Evolutionary conservation across 768 basidiomycete species (phyloP).

Genomic region (Cubamyces lactineus): DNA sequence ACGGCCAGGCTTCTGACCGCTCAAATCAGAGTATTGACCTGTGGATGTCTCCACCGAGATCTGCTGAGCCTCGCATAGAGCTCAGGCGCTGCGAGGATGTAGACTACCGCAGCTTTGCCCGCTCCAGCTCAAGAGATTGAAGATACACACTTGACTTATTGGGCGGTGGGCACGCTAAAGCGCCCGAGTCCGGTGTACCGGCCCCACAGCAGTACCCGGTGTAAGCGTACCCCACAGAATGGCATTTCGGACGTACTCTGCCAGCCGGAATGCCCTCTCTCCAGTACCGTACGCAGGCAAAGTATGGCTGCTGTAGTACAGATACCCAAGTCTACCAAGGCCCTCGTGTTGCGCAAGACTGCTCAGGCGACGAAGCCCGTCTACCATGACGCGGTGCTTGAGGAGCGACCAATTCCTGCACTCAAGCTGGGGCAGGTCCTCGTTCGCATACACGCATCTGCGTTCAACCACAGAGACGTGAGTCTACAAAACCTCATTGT

Average conservation of each 20-base stretch:
- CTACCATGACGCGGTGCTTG: constrained; percentile 61
- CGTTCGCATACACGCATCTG: constrained; percentile 68
- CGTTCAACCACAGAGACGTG: constrained; percentile 81
- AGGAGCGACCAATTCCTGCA: constrained; percentile 50
- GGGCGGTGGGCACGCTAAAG: background rate
- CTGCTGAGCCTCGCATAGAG: no score
- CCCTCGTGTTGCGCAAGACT: constrained; percentile 52
- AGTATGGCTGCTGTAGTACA: constrained; percentile 17
- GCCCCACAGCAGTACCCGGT: constrained; percentile 2
- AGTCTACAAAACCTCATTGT: background rate
- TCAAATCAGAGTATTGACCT: no score
- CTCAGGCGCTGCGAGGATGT: no score
- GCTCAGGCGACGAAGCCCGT: constrained; percentile 42
- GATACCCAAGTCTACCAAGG: constrained; percentile 49
- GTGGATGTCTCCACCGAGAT: no score
- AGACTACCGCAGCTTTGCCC: no score
- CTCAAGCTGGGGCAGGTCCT: constrained; percentile 62
- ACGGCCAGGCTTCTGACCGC: no score
- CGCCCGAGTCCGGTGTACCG: constrained; percentile 3
- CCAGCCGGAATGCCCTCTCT: background rate
- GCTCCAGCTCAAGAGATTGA: no score
- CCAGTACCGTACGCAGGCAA: background rate
- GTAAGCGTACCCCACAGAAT: background rate
- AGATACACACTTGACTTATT: constrained; percentile 15
- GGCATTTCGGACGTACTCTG: background rate